Conservation (phyloP, 441 rosid genomes). For the Cnidoscolus chayamansa region DNA sequence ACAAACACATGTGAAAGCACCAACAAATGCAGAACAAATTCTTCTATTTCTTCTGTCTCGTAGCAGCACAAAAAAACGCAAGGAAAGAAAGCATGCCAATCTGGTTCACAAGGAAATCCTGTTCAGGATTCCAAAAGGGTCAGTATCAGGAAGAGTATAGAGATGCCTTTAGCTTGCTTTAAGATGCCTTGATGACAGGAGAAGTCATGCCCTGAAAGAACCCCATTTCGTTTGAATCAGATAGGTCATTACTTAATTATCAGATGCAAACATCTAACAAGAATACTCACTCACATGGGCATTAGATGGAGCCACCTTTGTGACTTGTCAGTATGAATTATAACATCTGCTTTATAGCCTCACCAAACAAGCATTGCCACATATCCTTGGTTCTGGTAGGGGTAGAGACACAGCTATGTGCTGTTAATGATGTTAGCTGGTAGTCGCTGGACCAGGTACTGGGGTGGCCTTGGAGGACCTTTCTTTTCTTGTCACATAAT, state of each 20-base stretch:
- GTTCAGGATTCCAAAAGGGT: no score
- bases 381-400: constrained; percentile 44
- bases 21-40: constrained; percentile 54
- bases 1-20: constrained; percentile 73
- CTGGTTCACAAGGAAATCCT: no score
- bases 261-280: constrained; percentile 45
- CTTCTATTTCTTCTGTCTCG: constrained; percentile 66
- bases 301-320: constrained; percentile 42
- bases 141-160: constrained; percentile 75
- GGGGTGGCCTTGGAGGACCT: constrained; percentile 41
- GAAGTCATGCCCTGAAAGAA: constrained; percentile 75
- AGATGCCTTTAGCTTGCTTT: constrained; percentile 45
- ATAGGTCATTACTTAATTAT: no score
- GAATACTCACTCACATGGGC: constrained; percentile 64
- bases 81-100: no score
- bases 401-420: constrained; percentile 31
- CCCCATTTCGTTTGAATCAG: no score
- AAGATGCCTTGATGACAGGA: constrained; percentile 70
- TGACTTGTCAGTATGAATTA: constrained; percentile 45
- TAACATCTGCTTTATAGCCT: constrained; percentile 67
- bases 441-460: constrained; percentile 35
- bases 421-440: constrained; percentile 24
- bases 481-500: constrained; percentile 17
- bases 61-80: constrained; percentile 37
- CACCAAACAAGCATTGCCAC: constrained; percentile 81